Conservation (phyloP, 2,329 filamentous ascomycete species). For the Emergomyces pasteurianus region DNA sequence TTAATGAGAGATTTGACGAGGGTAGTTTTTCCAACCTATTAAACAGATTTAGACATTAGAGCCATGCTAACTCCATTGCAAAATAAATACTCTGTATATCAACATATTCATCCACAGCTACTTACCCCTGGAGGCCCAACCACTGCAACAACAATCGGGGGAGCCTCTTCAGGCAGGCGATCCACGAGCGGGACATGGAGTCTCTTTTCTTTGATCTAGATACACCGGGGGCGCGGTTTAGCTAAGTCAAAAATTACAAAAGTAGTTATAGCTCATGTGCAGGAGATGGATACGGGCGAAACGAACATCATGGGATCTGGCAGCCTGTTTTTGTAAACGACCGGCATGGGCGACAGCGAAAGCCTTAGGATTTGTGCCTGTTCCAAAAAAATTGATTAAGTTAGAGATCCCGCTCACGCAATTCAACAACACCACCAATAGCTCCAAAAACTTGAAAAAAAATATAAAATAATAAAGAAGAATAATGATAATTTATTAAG, state of each 20-base stretch:
- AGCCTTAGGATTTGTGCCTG: constrained; percentile 75
- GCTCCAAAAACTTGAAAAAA: too few species aligned
- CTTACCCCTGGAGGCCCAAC: constrained; percentile 83
- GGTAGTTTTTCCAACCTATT: constrained; percentile 70
- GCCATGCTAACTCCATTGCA: not conserved
- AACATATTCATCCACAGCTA: too few species aligned
- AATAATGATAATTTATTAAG: too few species aligned
- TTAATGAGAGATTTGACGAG: constrained; percentile 88
- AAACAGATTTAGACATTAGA: not conserved
- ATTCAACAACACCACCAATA: too few species aligned
- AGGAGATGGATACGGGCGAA: not conserved
- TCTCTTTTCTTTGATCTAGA: constrained; percentile 81
- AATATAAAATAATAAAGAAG: constrained; percentile 4
- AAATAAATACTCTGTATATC: too few species aligned
- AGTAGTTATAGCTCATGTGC: not conserved
- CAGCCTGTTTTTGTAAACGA: constrained; percentile 58
- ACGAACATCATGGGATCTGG: constrained; percentile 44
- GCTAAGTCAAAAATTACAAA: not conserved
- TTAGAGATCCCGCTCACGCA: not conserved
- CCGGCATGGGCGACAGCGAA: constrained; percentile 78
- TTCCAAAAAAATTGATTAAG: not conserved
- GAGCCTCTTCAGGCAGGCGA: constrained; percentile 86
- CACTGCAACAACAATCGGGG: constrained; percentile 82
- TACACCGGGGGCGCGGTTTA: constrained; percentile 5
- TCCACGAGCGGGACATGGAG: constrained; percentile 95